Base-by-base conservation (phyloP, 1,139 yeast species). In the Kurtzmaniella quercitrusa region DNA sequence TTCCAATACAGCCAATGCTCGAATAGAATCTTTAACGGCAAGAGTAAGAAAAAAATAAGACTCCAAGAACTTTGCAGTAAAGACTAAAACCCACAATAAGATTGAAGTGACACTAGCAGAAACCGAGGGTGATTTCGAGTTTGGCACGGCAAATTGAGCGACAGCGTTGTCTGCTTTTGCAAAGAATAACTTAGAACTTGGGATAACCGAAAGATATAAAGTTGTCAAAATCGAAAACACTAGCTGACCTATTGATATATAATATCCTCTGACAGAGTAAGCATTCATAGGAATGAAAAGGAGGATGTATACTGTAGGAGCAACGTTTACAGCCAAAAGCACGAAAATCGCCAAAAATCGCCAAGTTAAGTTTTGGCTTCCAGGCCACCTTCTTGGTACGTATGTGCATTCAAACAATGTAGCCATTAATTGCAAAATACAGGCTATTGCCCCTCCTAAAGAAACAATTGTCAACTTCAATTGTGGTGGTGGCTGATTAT, bases 41-140 rank as follows among this genome's bases (percentile, higher is more conserved):
- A 88, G 67, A 0, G 94, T 85, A 50, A 88, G 65, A 55, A 88
- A 88, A 56, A 86, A 81, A 59, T 88, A 89, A 0, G 96, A 88
- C 59, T 89, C 96, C 16, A 79, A 63, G 54, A 83, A 82, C 57
- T 89, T 89, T 2, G 90, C 85, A 23, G 73, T 62, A 56, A 87
- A 84, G 0, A 88, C 87, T 25, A 77, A 64, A 2, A 78, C 47
- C 94, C 96, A 87, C 41, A 89, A 63, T 1, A 79, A 62, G 43
- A 73, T 68, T 1, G 95, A 87, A 47, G 81, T 72, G 46, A 75
- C 59, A 43, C 73, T 65, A 42, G 82, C 80, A 46, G 80, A 68
- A 0, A 73, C 69, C 1, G 61, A 61, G 23, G 87, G 63, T 37
- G 63, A 62, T 1, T 89, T 82, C 54, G 82, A 86, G 1, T 79